A percentile compares a stretch with the other conserved stretches of the same genome.
phyloP scores from a whole-genome alignment of 805 yeast genomes.

The Lipomyces sp. region DNA sequence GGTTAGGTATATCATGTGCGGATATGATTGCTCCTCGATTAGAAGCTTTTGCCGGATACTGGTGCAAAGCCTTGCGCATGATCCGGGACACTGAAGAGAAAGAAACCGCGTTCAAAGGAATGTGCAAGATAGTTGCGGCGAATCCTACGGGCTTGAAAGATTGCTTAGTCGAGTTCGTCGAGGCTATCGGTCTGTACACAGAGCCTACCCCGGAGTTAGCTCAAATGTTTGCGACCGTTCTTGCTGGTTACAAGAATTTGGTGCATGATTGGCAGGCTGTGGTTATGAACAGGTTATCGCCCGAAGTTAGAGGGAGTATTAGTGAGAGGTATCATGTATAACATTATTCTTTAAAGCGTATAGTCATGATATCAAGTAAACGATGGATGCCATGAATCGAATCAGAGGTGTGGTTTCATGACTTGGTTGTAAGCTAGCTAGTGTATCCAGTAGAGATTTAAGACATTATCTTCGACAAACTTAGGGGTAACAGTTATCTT shows the following conservation, averaged over 20 bases:
- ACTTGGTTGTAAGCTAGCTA: not conserved
- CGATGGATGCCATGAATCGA: slow-evolving; percentile 10
- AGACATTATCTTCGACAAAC: not conserved
- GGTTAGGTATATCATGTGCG: slow-evolving; percentile 72
- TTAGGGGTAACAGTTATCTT: not conserved
- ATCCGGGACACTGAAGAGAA: slow-evolving; percentile 85
- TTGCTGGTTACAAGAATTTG: slow-evolving; percentile 42
- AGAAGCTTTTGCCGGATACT: slow-evolving; percentile 60
- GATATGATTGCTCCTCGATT: slow-evolving; percentile 63
- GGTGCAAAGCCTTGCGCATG: slow-evolving; percentile 73
- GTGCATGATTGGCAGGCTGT: slow-evolving; percentile 40
- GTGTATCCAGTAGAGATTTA: not conserved
- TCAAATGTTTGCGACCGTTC: slow-evolving; percentile 40
- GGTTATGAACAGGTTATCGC: slow-evolving; percentile 39
- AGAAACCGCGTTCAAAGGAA: slow-evolving; percentile 83
- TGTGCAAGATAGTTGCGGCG: slow-evolving; percentile 67
- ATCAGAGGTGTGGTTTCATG: not conserved
- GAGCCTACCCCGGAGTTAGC: slow-evolving; percentile 44
- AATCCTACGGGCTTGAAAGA: slow-evolving; percentile 68
- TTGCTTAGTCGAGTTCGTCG: slow-evolving; percentile 58
- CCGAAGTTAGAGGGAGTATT: slow-evolving; percentile 32
- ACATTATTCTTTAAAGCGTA: not conserved
- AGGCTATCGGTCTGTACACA: slow-evolving; percentile 55
- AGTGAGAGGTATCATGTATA: slow-evolving; percentile 26
- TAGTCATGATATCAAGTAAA: too few species aligned